A percentile compares a stretch with the other conserved stretches of the same genome.
phyloP scores from a whole-genome alignment of 192 early-diverging fungal genomes.

The Pilobolus umbonatus region DNA sequence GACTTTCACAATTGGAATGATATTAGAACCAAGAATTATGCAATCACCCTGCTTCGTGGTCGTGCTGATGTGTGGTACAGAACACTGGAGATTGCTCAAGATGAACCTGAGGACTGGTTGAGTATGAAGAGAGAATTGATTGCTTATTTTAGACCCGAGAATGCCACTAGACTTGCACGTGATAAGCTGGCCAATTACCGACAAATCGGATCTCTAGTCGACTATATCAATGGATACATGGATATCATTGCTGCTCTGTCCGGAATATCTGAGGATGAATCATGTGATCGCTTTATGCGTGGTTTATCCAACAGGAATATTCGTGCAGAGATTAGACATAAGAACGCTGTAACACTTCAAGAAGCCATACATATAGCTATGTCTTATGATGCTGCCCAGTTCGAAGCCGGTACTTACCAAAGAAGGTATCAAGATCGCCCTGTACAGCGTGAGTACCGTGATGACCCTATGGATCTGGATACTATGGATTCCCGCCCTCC shows the following conservation, averaged over 20 bases:
- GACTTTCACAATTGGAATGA: background rate
- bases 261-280: background rate
- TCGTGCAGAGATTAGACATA: background rate
- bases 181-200: background rate
- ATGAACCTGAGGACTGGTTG: background rate
- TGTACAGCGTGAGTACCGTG: background rate
- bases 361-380: background rate
- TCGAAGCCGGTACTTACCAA: background rate
- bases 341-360: background rate
- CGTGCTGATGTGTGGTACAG: background rate
- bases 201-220: background rate
- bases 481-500: background rate
- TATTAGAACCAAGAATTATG: background rate
- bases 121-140: background rate
- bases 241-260: background rate
- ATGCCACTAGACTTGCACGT: background rate
- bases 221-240: slow-evolving; percentile 1
- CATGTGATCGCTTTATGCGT: background rate
- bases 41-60: background rate
- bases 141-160: background rate
- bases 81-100: background rate
- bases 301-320: background rate
- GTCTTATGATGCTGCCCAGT: background rate
- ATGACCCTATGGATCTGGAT: background rate
- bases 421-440: background rate